Evolutionary conservation across 495 filamentous ascomycete species (phyloP), one percentile per base, ranked within the genome.

Genomic region (Beverwykella pulmonaria): DNA sequence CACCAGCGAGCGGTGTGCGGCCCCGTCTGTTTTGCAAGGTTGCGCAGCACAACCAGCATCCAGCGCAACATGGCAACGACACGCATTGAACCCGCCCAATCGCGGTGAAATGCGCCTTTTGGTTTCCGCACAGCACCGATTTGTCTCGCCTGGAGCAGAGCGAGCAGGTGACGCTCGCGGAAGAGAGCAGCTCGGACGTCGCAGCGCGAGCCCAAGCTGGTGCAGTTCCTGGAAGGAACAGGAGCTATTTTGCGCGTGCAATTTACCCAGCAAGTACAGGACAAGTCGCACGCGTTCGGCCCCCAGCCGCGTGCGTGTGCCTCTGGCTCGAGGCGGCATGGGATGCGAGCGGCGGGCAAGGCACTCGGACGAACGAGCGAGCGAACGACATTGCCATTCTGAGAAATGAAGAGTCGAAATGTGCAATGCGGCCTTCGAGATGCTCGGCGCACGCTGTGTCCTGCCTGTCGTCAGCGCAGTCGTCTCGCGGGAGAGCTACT

Each of bases 1-100:
- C 20, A 5, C 56, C 47, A 60, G 63, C 56, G 20, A 55, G 65
- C 65, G 65, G 65, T 68, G 65, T 57, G 59, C 30, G 19, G 63
- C 30, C 4, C 27, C 17, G 23, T 30, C 26, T 41, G 39, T 41
- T 34, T 22, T 19, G 39, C 20, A 7, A 46, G 10, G 48, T 36
- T 49, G 30, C 29, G 32, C 14, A 44, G 39, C 30, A 34, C 30
- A 34, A 14, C 19, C 34, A 22, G 3, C 29, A 10, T 22, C 32
- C 39, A 44, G 20, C 54, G 54, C 34, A 58, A 19, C 34, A 36
- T 47, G 30, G 54, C 34, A 32, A 55, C 27, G 19, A 14, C 10
- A 55, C 53, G 27, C 53, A 12, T 55, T 12, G n/a, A 32, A 12
- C 19, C 32, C 26, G 26, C 25, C 26, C 15, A 20, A 23, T 8